Evolutionary conservation across 2,329 filamentous ascomycete species (phyloP).

Genomic region (Xylariomycetidae sp.): DNA sequence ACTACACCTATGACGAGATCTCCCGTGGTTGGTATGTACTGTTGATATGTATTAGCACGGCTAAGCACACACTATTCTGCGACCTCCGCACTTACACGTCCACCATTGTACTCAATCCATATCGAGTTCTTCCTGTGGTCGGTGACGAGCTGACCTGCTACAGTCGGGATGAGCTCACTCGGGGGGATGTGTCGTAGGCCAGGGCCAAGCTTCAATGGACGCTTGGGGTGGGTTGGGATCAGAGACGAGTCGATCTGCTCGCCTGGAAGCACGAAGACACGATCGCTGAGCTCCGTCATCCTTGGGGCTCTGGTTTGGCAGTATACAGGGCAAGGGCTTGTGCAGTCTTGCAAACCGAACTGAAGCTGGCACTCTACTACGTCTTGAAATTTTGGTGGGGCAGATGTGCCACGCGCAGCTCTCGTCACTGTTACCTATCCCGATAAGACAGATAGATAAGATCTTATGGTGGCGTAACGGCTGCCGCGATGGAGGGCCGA

Average conservation of each 20-base stretch:
- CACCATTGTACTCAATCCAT: slow-evolving; percentile 67
- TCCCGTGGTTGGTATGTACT: slow-evolving; percentile 75
- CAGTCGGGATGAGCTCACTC: slow-evolving; percentile 62
- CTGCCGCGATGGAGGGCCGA: too few relatives aligned
- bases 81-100: slow-evolving; percentile 48
- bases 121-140: slow-evolving; percentile 70
- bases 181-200: slow-evolving; percentile 78
- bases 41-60: slow-evolving; percentile 22
- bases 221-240: slow-evolving; percentile 62
- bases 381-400: too few relatives aligned
- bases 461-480: too few relatives aligned
- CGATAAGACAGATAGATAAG: too few relatives aligned
- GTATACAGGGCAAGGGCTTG: too few relatives aligned
- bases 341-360: too few relatives aligned
- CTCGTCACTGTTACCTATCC: too few relatives aligned
- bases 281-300: slow-evolving; percentile 46
- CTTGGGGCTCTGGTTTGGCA: too few relatives aligned
- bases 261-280: slow-evolving; percentile 73
- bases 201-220: slow-evolving; percentile 73
- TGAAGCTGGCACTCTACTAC: too few relatives aligned
- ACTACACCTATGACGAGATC: slow-evolving; percentile 88
- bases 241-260: slow-evolving; percentile 61
- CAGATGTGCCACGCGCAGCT: too few relatives aligned
- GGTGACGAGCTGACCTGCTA: slow-evolving; percentile 60
- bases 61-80: slow-evolving; percentile 2